Base-by-base conservation (phyloP, 2,329 filamentous ascomycete genomes). In the Fusarium drepaniforme region DNA sequence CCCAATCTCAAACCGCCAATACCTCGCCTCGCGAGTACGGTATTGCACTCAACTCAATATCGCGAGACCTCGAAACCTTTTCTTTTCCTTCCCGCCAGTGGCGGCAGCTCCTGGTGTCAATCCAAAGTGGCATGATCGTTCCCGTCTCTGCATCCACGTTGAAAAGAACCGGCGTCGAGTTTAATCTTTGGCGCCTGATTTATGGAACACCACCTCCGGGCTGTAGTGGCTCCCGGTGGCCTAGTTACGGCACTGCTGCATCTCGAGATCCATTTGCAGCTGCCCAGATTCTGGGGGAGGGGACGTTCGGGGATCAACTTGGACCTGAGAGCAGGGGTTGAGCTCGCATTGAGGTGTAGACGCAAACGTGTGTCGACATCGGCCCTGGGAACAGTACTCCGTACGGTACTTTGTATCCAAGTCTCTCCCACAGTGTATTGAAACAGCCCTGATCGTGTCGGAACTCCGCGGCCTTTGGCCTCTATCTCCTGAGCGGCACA, bases 211-310 rank as follows among this genome's bases (percentile, higher is more conserved):
- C 28, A 42, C 70, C 73, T 75, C 73, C 73, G 70, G 66, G 25
- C 30, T 75, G 57, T 56, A n/a, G 21, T 53, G 35, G 49, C 25
- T 53, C 49, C 49, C 18, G 49, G 49, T 53, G 25, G 49, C 51
- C 51, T 21, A 56, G 72, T 61, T 75, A 60, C 72, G 64, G 37
- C 64, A 56, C 70, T 75, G 73, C 73, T 71, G 73, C 66, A 75
- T 75, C 73, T 75, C 38, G 46, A 71, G 73, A 73, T 75, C 70
- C 60, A 73, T 73, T 75, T 59, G 70, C 60, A 73, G 63, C 35
- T 71, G 49, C 63, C 42, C 58, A 63, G 64, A 64, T 62, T 61
- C 49, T 44, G 56, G 57, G 63, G 62, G 73, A 75, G 70, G 73
- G 70, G 73, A 62, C 53, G 70, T 64, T 75, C 49, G 63, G 67